phyloP scores from a whole-genome alignment of 2,329 filamentous ascomycete species.

The Colletotrichum sansevieriae region DNA sequence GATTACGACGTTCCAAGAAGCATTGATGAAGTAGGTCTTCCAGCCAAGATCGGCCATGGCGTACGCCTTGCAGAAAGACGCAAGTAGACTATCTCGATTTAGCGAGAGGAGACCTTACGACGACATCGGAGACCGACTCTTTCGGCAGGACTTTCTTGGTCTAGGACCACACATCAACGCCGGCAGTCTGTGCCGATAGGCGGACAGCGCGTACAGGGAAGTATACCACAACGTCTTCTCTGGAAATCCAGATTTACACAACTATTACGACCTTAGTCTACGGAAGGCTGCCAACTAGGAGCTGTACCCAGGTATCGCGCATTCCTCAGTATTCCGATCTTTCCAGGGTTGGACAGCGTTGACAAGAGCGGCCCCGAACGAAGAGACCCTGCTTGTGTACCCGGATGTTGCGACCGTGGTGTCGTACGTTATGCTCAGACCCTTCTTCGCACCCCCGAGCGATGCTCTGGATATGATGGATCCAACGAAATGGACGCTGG shows the following conservation, averaged over 20 bases:
- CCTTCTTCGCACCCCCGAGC: constrained; percentile 54
- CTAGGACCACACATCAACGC: constrained; percentile 60
- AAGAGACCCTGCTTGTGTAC: constrained; percentile 56
- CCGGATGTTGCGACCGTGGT: constrained; percentile 53
- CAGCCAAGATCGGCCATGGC: constrained; percentile 48
- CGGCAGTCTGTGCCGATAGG: constrained; percentile 58
- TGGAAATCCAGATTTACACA: constrained; percentile 52
- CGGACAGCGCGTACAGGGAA: constrained; percentile 53
- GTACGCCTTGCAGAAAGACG: constrained; percentile 48
- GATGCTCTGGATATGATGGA: constrained; percentile 50
- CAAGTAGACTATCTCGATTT: constrained; percentile 42
- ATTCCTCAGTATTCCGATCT: constrained; percentile 54
- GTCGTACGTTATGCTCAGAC: constrained; percentile 57
- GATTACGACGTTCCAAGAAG: constrained; percentile 47
- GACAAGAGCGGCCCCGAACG: constrained; percentile 49
- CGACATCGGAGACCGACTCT: constrained; percentile 53
- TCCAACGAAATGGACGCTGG: constrained; percentile 53
- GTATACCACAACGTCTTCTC: constrained; percentile 54
- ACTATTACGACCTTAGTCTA: constrained; percentile 53
- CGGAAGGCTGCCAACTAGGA: constrained; percentile 52
- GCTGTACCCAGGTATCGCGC: constrained; percentile 52
- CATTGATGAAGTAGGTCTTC: constrained; percentile 51
- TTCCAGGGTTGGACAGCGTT: constrained; percentile 61
- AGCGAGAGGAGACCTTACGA: constrained; percentile 45
- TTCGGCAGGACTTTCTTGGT: constrained; percentile 53